Conservation (phyloP, 345 rosid genomes). For the Lepidium africanum region DNA sequence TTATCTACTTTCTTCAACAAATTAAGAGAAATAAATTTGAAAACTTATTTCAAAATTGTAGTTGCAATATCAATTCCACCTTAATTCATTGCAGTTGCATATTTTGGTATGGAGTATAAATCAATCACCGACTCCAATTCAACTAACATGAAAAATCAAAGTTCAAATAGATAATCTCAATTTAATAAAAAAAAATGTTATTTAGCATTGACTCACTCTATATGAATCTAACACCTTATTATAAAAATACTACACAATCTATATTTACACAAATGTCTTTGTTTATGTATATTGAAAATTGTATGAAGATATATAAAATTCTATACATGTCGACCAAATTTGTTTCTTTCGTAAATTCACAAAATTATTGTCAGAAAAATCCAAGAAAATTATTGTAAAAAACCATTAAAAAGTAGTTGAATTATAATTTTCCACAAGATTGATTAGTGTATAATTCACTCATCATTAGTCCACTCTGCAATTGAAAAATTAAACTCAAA, state of each 20-base stretch:
- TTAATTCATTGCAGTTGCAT: conserved; percentile 4
- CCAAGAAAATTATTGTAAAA: neutral
- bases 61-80: conserved; percentile 11
- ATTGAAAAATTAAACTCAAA: too few species aligned
- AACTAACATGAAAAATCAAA: neutral
- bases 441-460: neutral
- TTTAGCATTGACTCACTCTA: neutral
- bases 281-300: neutral
- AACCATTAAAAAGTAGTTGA: neutral
- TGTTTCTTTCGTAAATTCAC: neutral
- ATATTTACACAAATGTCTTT: neutral
- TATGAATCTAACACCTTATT: neutral
- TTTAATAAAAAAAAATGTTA: neutral
- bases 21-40: neutral
- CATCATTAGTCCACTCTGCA: neutral
- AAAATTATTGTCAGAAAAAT: neutral
- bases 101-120: neutral
- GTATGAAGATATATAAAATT: neutral
- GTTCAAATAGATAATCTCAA: neutral
- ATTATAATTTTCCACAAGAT: neutral
- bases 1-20: neutral
- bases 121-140: conserved; percentile 1
- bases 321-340: neutral
- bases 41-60: neutral
- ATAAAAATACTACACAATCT: neutral